phyloP scores from a whole-genome alignment of 345 rosid species.

The Citrus reticulata region DNA sequence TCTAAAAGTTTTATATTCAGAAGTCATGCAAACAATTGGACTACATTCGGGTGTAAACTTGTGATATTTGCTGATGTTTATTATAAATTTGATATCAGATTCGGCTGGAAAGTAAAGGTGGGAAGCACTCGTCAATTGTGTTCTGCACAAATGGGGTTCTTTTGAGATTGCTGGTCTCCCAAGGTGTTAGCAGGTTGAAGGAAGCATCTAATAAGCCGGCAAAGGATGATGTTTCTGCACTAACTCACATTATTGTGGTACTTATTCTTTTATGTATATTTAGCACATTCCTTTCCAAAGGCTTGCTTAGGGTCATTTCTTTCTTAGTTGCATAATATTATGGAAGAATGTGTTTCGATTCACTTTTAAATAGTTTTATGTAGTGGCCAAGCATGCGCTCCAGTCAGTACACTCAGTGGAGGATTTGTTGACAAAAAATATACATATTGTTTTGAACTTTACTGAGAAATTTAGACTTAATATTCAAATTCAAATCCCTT shows the following conservation, averaged over 20 bases:
- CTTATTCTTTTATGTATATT: conserved; percentile 6
- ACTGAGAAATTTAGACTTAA: neutral
- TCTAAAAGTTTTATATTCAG: neutral
- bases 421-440: neutral
- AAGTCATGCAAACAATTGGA: neutral
- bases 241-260: conserved; percentile 98
- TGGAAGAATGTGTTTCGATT: neutral
- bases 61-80: conserved; percentile 10
- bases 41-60: neutral
- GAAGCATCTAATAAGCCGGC: conserved; percentile 22
- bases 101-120: conserved; percentile 89
- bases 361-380: neutral
- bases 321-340: neutral
- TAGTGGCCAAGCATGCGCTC: neutral
- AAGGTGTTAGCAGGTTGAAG: conserved; percentile 34
- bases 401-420: neutral
- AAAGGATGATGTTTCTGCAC: conserved; percentile 43
- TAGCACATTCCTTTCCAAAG: neutral
- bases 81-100: conserved; percentile 41
- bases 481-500: neutral
- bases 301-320: neutral
- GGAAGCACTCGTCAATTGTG: conserved; percentile 77
- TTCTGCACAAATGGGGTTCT: conserved; percentile 95
- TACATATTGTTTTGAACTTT: neutral
- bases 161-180: conserved; percentile 70